Percentiles rank a stretch among this genome's conserved stretches.
phyloP scores from a whole-genome alignment of 345 rosid species.

The Citrus australasica region DNA sequence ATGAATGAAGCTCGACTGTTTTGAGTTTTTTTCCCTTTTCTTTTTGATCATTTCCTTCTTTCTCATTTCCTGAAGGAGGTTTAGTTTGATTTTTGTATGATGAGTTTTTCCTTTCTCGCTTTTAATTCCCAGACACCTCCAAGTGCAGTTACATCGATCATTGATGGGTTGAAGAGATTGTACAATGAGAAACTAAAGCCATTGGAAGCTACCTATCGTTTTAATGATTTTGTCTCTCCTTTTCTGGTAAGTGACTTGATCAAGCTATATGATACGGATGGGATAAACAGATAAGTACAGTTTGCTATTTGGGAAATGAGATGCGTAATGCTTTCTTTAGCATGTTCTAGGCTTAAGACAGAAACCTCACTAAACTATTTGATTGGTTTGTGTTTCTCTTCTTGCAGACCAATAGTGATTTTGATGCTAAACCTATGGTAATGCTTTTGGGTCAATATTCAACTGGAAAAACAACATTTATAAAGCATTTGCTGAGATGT shows the following conservation, averaged over 20 bases:
- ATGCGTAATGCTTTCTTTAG: constrained; percentile 25
- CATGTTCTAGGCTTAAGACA: not conserved
- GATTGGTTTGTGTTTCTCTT: constrained; percentile 10
- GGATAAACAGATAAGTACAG: not conserved
- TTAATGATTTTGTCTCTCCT: constrained; percentile 90
- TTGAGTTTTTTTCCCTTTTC: not conserved
- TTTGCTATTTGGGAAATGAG: not conserved
- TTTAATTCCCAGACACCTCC: constrained; percentile 39
- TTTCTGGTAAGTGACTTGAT: constrained; percentile 52
- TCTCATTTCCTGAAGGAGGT: not conserved
- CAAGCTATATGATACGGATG: not conserved
- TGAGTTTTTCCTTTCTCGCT: not conserved
- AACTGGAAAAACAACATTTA: constrained; percentile 94
- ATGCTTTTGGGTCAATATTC: constrained; percentile 98
- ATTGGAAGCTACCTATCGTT: constrained; percentile 71
- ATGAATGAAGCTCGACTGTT: not conserved
- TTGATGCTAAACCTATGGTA: constrained; percentile 96
- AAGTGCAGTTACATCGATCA: constrained; percentile 71
- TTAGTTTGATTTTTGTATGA: not conserved
- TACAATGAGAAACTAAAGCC: constrained; percentile 88
- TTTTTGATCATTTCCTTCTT: too few relatives aligned
- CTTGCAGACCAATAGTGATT: constrained; percentile 77
- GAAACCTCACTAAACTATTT: not conserved
- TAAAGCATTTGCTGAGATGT: constrained; percentile 78
- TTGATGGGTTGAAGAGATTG: constrained; percentile 85